Evolutionary conservation across 768 basidiomycete species (phyloP), one percentile per base, ranked within the genome.

Genomic region (Lepiota venenata): DNA sequence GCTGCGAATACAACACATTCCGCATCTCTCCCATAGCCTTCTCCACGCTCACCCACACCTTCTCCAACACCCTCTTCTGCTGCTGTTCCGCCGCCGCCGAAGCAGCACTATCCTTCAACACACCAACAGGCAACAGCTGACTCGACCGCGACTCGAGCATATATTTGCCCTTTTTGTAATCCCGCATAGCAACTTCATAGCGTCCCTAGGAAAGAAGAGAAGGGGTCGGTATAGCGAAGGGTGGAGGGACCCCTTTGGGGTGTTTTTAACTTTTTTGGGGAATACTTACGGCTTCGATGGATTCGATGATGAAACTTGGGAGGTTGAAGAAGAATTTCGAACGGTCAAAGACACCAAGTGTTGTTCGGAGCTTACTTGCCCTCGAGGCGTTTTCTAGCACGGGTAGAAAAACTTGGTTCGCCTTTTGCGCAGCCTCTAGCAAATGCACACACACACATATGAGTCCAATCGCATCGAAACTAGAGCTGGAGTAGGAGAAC

Each of bases 311-410:
- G 43, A 88, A 86, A 27, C 88, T 87, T 0, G 97, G 96, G n/a
- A 99, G 79, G 63, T 96, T 98, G 80, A 98, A 98, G 70, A 98
- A 92, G 79, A 98, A 99, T 63, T 95, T 96, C 47, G 92, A 95
- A 40, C 93, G 82, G 61, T 98, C 96, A 59, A 99, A 98, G 16
- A 98, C 92, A 32, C 92, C 88, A 5, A 98, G 82, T 0, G 97
- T 98, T 0, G 89, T 91, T 36, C 91, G 86, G 3, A 99, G 74
- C 67, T 94, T 92, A 64, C 93, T 86, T 12, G 96, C 93, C 65
- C 98, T 98, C 29, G 91, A 86, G 2, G 94, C 85, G 58, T 98
- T 98, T 66, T 98, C 96, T 39, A 99, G 78, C 25, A 98, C 91
- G 1, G 97, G 97, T 2, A 98, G 79, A 68, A 97, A 98, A 4